Percentiles rank a stretch among this genome's conserved stretches.
Conservation (phyloP, 495 filamentous ascomycete genomes). For the Xylaria telfairii region DNA sequence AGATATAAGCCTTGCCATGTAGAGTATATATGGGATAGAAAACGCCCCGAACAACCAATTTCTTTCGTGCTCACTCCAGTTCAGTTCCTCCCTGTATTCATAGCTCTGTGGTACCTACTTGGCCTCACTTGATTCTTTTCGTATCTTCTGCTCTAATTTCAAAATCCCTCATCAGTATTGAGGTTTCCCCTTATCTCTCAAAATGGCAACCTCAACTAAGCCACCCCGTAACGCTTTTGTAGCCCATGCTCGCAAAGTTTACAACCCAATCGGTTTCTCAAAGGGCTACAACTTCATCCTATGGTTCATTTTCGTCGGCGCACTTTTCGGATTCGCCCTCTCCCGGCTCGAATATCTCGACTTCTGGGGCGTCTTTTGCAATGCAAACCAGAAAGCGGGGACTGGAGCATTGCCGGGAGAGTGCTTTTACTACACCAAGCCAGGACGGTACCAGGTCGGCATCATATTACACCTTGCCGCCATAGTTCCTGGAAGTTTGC, state of each 20-base stretch:
- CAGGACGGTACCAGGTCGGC: slow-evolving; percentile 46
- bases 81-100: neutral
- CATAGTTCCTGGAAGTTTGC: slow-evolving; percentile 53
- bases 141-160: neutral
- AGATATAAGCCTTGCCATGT: neutral
- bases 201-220: slow-evolving; percentile 23
- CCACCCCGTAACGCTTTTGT: slow-evolving; percentile 19
- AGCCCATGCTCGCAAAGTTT: slow-evolving; percentile 33
- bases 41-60: neutral
- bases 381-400: slow-evolving; percentile 3
- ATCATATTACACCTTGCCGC: slow-evolving; percentile 54
- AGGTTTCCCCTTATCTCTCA: neutral
- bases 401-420: slow-evolving; percentile 50
- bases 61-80: neutral
- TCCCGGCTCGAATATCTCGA: slow-evolving; percentile 42
- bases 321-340: slow-evolving; percentile 39
- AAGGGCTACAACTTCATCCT: slow-evolving; percentile 48
- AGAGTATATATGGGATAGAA: slow-evolving; percentile 1
- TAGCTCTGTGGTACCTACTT: neutral
- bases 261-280: slow-evolving; percentile 46
- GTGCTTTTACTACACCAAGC: slow-evolving; percentile 53
- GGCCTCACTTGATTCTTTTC: neutral
- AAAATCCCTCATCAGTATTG: neutral
- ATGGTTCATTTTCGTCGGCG: slow-evolving; percentile 43
- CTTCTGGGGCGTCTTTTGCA: slow-evolving; percentile 40